Evolutionary conservation across 2,329 filamentous ascomycete genomes (phyloP).

Genomic region (Claviceps purpurea): DNA sequence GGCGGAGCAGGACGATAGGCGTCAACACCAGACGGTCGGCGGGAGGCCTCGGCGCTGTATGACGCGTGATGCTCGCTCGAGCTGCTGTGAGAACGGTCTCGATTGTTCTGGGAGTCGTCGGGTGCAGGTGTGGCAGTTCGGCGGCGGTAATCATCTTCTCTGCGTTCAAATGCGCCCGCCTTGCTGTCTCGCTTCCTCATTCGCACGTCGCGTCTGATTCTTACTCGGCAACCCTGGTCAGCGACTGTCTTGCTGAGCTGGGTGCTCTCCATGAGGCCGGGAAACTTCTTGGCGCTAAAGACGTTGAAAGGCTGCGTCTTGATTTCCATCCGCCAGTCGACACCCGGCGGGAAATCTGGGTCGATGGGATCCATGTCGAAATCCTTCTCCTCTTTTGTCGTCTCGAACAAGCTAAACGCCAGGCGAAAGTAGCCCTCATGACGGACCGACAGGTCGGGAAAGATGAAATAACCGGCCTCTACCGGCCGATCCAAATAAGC

Average conservation of each 20-base stretch:
- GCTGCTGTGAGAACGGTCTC: constrained; percentile 48
- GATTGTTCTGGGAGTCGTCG: constrained; percentile 21
- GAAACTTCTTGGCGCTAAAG: constrained; percentile 97
- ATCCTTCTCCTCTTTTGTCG: constrained; percentile 76
- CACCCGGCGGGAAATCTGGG: constrained; percentile 35
- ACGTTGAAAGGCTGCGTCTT: constrained; percentile 80
- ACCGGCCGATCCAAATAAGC: constrained; percentile 82
- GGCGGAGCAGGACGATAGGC: constrained; percentile 23
- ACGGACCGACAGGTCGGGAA: constrained; percentile 88
- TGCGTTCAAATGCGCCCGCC: constrained; percentile 39
- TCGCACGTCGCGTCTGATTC: constrained; percentile 84
- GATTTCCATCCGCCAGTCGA: constrained; percentile 80
- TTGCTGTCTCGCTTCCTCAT: constrained; percentile 78
- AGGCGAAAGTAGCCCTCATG: constrained; percentile 91
- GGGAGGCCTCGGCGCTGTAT: constrained; percentile 26
- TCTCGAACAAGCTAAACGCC: constrained; percentile 86
- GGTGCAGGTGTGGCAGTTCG: constrained; percentile 22
- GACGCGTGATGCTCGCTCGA: constrained; percentile 36
- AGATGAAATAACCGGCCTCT: constrained; percentile 84
- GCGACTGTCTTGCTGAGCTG: constrained; percentile 78
- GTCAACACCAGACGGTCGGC: constrained; percentile 35
- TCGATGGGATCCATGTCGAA: constrained; percentile 43
- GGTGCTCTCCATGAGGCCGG: constrained; percentile 82
- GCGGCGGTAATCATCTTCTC: constrained; percentile 49
- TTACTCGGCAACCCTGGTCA: constrained; percentile 91